These are phyloP conservation scores for Cardamine occulta DNA, from an alignment of 345 rosid species.

Conservation along the genomic window DNA sequence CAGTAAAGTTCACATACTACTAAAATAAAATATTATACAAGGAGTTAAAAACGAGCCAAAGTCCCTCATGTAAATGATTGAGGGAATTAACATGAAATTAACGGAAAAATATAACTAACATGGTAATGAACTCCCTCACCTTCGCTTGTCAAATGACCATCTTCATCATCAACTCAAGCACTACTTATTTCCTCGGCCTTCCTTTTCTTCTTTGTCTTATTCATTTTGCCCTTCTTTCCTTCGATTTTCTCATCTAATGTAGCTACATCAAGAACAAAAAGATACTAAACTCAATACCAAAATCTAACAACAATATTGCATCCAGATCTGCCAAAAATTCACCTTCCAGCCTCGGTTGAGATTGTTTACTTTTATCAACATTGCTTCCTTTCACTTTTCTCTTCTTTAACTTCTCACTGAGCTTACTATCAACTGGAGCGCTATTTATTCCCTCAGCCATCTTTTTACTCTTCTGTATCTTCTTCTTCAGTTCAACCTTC, in stretches of 20 bases:
- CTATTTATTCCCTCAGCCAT: not conserved
- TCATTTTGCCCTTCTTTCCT: slow-evolving; percentile 32
- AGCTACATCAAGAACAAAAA: slow-evolving; percentile 29
- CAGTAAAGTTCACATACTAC: no score
- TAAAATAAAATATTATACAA: no score
- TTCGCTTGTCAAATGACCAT: slow-evolving; percentile 7
- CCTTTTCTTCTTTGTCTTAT: slow-evolving; percentile 35
- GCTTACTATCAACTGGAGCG: slow-evolving; percentile 17
- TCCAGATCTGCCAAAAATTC: not conserved
- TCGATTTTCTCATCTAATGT: slow-evolving; percentile 22
- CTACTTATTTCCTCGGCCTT: slow-evolving; percentile 35
- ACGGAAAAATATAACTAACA: no score
- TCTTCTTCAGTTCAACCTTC: slow-evolving; percentile 28
- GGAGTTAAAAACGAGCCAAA: no score
- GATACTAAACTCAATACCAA: slow-evolving; percentile 24
- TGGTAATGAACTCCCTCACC: slow-evolving; percentile 29
- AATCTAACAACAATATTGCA: not conserved
- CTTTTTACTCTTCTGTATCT: no score
- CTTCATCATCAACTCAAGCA: slow-evolving; percentile 24
- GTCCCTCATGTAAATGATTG: no score
- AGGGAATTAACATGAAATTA: no score
- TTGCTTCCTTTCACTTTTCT: slow-evolving; percentile 19
- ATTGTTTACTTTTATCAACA: not conserved
- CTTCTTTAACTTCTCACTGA: slow-evolving; percentile 26
- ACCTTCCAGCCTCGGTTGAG: slow-evolving; percentile 21